Conservation (phyloP, 257 asterid genomes). For the Gentiana straminea region DNA sequence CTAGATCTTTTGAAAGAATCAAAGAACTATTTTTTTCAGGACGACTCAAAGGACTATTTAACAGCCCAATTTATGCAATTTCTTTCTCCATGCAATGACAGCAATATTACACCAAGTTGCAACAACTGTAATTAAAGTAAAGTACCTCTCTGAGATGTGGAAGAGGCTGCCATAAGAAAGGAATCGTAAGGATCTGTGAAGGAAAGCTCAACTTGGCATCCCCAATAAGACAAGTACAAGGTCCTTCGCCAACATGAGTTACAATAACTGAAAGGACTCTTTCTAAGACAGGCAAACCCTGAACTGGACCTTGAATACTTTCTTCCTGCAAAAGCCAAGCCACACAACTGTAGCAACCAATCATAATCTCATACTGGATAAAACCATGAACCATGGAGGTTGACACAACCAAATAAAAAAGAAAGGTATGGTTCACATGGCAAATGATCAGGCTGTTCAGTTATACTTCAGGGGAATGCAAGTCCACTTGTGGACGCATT, state of each 20-base stretch:
- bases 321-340: conserved; percentile 40
- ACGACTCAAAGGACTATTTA: too few relatives aligned
- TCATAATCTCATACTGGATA: not conserved
- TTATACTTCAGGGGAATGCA: too few relatives aligned
- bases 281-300: conserved; percentile 56
- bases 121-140: not conserved
- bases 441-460: too few relatives aligned
- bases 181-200: conserved; percentile 78
- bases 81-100: too few relatives aligned
- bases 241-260: conserved; percentile 66
- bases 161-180: conserved; percentile 74
- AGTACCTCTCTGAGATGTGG: conserved; percentile 87
- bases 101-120: too few relatives aligned
- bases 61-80: too few relatives aligned
- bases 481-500: too few relatives aligned
- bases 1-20: too few relatives aligned
- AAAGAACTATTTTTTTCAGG: too few relatives aligned
- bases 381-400: too few relatives aligned
- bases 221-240: conserved; percentile 58
- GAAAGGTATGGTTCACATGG: too few relatives aligned
- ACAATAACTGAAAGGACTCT: conserved; percentile 43
- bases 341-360: conserved; percentile 15
- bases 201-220: conserved; percentile 60
- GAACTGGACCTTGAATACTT: conserved; percentile 34
- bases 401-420: too few relatives aligned